A percentile compares a stretch with the other conserved stretches of the same genome.
Evolutionary conservation across 2,329 filamentous ascomycete species (phyloP).

Genomic region (Ceratocystis alfenasii): DNA sequence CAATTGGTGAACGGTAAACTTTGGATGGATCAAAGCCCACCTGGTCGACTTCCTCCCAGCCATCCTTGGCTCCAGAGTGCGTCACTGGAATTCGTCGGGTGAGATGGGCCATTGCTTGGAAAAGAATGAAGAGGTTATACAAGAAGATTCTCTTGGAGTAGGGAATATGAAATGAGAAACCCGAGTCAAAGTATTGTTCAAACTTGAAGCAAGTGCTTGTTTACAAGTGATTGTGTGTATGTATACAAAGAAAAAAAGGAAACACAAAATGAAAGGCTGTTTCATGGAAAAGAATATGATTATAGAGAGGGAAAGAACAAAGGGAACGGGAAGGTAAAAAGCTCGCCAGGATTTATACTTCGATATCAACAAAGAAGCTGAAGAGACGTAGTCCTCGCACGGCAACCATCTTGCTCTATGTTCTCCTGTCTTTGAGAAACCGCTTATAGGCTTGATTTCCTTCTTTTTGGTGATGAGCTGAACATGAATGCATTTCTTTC

Average conservation of each 20-base stretch:
- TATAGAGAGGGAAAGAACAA: too few relatives aligned
- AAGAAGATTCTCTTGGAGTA: background rate
- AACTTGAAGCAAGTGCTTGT: background rate
- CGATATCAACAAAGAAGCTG: background rate
- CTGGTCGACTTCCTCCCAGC: conserved; percentile 12
- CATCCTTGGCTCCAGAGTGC: conserved; percentile 9
- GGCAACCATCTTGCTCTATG: background rate
- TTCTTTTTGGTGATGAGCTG: background rate
- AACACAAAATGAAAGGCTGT: background rate
- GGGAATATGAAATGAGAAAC: background rate
- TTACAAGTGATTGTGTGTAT: background rate
- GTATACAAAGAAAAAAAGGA: background rate
- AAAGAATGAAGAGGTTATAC: background rate
- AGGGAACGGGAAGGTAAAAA: too few relatives aligned
- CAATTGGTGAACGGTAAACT: conserved; percentile 14
- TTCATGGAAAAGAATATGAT: background rate
- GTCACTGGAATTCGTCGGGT: conserved; percentile 4
- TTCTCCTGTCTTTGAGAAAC: background rate
- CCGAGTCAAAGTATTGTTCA: background rate
- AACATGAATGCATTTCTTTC: background rate
- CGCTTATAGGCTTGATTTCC: background rate
- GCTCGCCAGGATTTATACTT: background rate
- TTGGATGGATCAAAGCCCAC: conserved; percentile 10
- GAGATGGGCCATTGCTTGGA: conserved; percentile 9
- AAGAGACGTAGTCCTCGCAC: background rate